phyloP scores from a whole-genome alignment of 2,329 filamentous ascomycete genomes.

The Monosporascus sp. region DNA sequence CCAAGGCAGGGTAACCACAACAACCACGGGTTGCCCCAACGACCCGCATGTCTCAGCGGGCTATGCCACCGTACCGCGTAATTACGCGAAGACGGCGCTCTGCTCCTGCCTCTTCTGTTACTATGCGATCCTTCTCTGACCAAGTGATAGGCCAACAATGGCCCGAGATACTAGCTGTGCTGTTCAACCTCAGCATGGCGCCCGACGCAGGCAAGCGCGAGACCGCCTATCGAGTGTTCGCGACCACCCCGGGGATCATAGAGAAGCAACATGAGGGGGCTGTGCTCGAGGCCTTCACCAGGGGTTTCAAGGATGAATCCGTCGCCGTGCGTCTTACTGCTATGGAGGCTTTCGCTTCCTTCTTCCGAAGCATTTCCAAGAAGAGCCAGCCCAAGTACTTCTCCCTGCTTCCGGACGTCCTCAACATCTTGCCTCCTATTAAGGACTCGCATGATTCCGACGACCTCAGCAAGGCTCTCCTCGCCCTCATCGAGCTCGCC shows the following conservation, averaged over 20 bases:
- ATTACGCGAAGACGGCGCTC: neutral
- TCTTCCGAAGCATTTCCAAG: slow-evolving; percentile 87
- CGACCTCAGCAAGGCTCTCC: slow-evolving; percentile 80
- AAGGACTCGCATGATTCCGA: slow-evolving; percentile 90
- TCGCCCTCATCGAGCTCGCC: slow-evolving; percentile 89
- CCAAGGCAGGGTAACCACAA: too few relatives aligned
- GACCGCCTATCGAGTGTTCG: slow-evolving; percentile 90
- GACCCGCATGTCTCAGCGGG: neutral
- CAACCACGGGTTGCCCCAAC: neutral
- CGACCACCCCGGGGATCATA: slow-evolving; percentile 90
- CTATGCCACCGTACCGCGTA: neutral
- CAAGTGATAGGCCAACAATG: slow-evolving; percentile 66
- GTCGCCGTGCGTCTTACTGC: slow-evolving; percentile 83
- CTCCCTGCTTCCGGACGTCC: slow-evolving; percentile 77
- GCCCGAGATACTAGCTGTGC: slow-evolving; percentile 78
- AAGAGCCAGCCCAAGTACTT: slow-evolving; percentile 88
- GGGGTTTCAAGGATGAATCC: slow-evolving; percentile 85
- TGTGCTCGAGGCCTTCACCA: slow-evolving; percentile 83
- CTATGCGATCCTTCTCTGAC: slow-evolving; percentile 10
- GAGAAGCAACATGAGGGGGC: slow-evolving; percentile 91
- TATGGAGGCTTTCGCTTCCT: slow-evolving; percentile 94
- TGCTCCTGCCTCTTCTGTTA: neutral
- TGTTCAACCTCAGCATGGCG: slow-evolving; percentile 90
- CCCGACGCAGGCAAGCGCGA: slow-evolving; percentile 79
- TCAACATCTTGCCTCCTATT: slow-evolving; percentile 90